Base-by-base conservation (phyloP, 306 rosid species). In the Sicyos baderoa region DNA sequence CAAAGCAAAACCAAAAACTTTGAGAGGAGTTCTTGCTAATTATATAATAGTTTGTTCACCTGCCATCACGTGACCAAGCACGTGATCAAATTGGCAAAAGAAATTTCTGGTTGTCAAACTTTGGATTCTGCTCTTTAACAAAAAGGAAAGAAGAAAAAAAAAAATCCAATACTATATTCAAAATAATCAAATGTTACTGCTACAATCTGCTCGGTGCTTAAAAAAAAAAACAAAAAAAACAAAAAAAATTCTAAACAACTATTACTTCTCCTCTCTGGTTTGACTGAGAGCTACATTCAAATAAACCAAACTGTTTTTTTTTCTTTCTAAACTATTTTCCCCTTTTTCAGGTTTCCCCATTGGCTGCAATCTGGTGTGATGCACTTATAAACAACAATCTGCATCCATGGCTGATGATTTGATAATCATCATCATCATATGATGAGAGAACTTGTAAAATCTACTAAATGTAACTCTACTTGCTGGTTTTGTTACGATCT, bases 51-150 rank as follows among this genome's bases (percentile, higher is more conserved):
- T 50, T 29, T 53, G 18, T 70, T 70, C 61, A 70, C 61, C 73
- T 70, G 76, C 19, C 21, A 54, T 68, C 90, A 86, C 83, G 93
- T 88, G 93, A 78, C 76, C 50, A 79, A 63, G 75, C 89, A 90
- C 91, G 87, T 87, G 97, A 77, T 79, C 72, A 71, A 74, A 59
- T 61, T 75, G 53, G 57, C 64, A 77, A 35, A 42, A 61, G 12
- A 17, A 60, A 68, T 75, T 72, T 74, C 74, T 77, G 78, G 86
- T 47, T 79, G 86, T 78, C 81, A 78, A 68, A 70, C 96, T 81
- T 88, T 85, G 94, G 96, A 88, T 91, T 82, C 96, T 82, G 66
- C 82, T 35, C 52, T 32, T 21, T 66, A 57, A 73, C 60, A 71
- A 18, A 62, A 35, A 6, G 42, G 42, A 40, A 40, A 17, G 37